A percentile compares a stretch with the other conserved stretches of the same genome.
phyloP scores from a whole-genome alignment of 495 filamentous ascomycete species.

The Clavariopsis aquatica region DNA sequence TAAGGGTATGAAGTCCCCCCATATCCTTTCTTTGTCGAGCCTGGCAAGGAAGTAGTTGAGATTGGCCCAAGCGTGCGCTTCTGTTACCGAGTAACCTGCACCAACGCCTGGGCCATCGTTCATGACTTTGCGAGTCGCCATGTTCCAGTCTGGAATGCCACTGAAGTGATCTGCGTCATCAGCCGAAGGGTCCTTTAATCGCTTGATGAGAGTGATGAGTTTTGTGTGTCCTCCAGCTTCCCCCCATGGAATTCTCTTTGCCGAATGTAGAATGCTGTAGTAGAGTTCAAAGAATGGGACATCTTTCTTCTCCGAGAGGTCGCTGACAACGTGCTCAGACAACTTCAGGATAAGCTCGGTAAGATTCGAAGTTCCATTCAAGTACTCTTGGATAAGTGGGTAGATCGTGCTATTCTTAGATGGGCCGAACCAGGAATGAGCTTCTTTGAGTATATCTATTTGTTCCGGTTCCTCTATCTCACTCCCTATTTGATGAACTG shows the following conservation, averaged over 20 bases:
- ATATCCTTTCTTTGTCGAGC: slow-evolving; percentile 10
- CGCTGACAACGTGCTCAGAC: neutral
- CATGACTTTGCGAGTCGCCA: slow-evolving; percentile 12
- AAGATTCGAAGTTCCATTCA: slow-evolving; percentile 3
- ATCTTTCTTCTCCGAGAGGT: neutral
- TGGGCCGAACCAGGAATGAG: slow-evolving; percentile 18
- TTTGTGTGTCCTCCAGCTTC: neutral
- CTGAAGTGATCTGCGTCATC: neutral
- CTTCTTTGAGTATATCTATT: slow-evolving; percentile 25
- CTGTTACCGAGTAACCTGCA: slow-evolving; percentile 19
- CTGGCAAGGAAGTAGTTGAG: slow-evolving; percentile 27
- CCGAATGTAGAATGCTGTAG: slow-evolving; percentile 24
- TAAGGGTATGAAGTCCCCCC: slow-evolving; percentile 6
- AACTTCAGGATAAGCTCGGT: neutral
- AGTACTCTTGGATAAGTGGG: slow-evolving; percentile 15
- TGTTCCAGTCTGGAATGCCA: neutral
- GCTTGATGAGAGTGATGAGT: slow-evolving; percentile 13
- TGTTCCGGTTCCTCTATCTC: slow-evolving; percentile 21
- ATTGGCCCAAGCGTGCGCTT: slow-evolving; percentile 33
- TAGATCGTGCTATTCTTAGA: neutral
- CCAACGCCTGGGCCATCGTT: slow-evolving; percentile 24
- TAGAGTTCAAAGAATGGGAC: neutral
- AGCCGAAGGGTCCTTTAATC: slow-evolving; percentile 1
- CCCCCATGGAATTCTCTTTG: slow-evolving; percentile 12
- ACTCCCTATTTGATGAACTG: neutral